These are phyloP conservation scores for Saccharomycopsis microspora DNA, from an alignment of 805 yeast genomes.

Conservation along the genomic window DNA sequence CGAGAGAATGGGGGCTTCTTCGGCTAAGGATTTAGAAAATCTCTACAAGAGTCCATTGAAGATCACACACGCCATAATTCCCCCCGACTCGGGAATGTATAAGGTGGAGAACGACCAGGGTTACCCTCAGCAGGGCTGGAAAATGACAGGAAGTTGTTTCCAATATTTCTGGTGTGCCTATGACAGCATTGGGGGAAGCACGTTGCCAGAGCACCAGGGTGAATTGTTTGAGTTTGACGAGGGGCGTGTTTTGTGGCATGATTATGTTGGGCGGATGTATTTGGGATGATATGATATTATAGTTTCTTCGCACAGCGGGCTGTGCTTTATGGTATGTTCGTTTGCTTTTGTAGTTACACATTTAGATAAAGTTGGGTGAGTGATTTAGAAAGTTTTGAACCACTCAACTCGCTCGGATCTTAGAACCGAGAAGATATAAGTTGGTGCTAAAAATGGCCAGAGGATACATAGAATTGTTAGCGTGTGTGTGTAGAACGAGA, in stretches of 20 bases:
- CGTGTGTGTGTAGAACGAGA: no score
- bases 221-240: slow-evolving; percentile 3
- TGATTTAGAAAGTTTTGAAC: no score
- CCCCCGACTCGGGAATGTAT: slow-evolving; percentile 32
- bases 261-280: slow-evolving; percentile 8
- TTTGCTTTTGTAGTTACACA: no score
- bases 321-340: no score
- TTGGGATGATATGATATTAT: background rate
- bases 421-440: no score
- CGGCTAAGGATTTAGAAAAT: slow-evolving; percentile 19
- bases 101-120: slow-evolving; percentile 20
- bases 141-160: slow-evolving; percentile 36
- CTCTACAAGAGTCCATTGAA: slow-evolving; percentile 28
- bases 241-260: slow-evolving; percentile 6
- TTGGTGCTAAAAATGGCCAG: no score
- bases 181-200: slow-evolving; percentile 33
- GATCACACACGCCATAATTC: slow-evolving; percentile 37
- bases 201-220: slow-evolving; percentile 15
- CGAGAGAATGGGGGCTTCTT: slow-evolving; percentile 9
- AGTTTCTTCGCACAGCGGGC: no score
- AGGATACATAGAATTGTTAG: no score
- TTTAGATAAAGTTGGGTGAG: no score
- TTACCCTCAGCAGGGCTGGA: slow-evolving; percentile 46
- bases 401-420: no score
- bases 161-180: slow-evolving; percentile 55